Conservation (phyloP, 116 monocot species). For the Phalaenopsis hybrid region DNA sequence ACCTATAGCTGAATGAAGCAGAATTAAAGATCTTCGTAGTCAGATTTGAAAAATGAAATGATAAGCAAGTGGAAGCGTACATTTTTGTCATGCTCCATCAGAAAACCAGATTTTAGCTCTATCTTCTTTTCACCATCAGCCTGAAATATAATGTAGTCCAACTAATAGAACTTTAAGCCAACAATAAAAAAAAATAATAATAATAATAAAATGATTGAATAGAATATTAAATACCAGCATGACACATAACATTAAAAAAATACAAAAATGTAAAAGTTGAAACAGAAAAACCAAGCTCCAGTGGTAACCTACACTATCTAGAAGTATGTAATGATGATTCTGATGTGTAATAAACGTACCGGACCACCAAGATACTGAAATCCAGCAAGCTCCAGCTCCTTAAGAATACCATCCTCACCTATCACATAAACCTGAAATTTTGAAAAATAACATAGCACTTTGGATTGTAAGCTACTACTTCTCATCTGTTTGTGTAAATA, state of each 20-base stretch:
- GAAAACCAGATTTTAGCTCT: conserved; percentile 84
- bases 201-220: not conserved
- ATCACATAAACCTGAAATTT: conserved; percentile 88
- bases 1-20: not conserved
- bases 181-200: not conserved
- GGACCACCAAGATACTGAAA: conserved; percentile 93
- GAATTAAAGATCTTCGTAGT: not conserved
- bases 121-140: conserved; percentile 87
- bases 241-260: not conserved
- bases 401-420: conserved; percentile 92
- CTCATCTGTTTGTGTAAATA: not conserved
- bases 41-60: conserved; percentile 7
- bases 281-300: not conserved
- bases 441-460: not conserved
- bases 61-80: conserved; percentile 31
- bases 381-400: conserved; percentile 95
- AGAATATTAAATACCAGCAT: not conserved
- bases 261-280: not conserved
- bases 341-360: conserved; percentile 25
- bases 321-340: not conserved
- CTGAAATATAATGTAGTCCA: conserved; percentile 35
- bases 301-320: not conserved
- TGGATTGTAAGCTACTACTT: not conserved
- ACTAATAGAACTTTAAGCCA: not conserved
- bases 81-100: conserved; percentile 88